These are phyloP conservation scores for Euptelea pleiosperma DNA, from an alignment of 164 flowering plant species.

Conservation along the genomic window DNA sequence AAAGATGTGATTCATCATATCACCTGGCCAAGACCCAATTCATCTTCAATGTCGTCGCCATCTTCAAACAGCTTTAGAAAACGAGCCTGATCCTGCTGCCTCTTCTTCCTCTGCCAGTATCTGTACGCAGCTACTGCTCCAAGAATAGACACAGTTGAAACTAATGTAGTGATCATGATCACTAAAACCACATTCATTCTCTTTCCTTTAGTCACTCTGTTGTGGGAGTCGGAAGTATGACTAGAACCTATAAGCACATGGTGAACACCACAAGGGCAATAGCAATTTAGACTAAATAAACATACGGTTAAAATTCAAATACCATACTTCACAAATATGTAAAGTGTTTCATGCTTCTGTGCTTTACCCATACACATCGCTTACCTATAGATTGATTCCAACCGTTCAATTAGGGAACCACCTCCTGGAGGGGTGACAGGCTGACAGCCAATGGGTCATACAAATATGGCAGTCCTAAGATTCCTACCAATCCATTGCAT, in stretches of 20 bases:
- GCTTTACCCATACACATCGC: too few relatives aligned
- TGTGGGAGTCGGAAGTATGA: constrained; percentile 19
- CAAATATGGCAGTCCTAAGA: too few relatives aligned
- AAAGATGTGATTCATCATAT: constrained; percentile 18
- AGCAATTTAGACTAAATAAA: neutral
- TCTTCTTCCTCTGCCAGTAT: constrained; percentile 73
- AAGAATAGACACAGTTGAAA: constrained; percentile 26
- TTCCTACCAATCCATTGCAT: neutral
- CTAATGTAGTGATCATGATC: constrained; percentile 33
- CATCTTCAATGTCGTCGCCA: constrained; percentile 89
- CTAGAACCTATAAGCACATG: constrained; percentile 29
- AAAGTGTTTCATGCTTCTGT: too few relatives aligned
- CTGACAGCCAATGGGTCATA: too few relatives aligned
- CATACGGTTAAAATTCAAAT: too few relatives aligned
- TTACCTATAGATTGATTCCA: too few relatives aligned
- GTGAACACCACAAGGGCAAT: too few relatives aligned
- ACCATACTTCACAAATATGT: too few relatives aligned
- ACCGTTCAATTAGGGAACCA: too few relatives aligned
- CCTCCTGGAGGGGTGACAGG: too few relatives aligned
- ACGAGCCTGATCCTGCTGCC: constrained; percentile 81
- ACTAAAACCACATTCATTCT: constrained; percentile 34
- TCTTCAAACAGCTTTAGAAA: constrained; percentile 90
- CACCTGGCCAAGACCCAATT: constrained; percentile 56
- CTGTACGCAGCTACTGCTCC: constrained; percentile 46
- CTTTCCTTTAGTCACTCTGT: constrained; percentile 14